These are phyloP conservation scores for Ceratobasidium papillatum DNA, from an alignment of 1,284 basidiomycete genomes.

Conservation along the genomic window DNA sequence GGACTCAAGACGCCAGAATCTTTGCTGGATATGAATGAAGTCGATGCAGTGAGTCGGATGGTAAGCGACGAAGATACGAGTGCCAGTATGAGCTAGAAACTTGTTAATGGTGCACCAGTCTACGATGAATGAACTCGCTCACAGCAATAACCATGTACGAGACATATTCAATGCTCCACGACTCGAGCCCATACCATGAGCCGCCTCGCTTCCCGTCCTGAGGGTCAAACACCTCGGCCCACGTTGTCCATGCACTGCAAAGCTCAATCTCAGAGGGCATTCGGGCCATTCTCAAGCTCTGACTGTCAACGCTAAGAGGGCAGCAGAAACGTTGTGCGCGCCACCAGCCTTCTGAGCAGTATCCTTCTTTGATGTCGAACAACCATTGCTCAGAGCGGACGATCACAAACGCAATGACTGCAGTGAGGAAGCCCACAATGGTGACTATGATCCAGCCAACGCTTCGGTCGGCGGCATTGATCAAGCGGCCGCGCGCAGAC, in stretches of 20 bases:
- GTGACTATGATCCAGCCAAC: constrained; percentile 94
- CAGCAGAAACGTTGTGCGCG: constrained; percentile 87
- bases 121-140: constrained; percentile 53
- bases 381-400: constrained; percentile 88
- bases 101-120: not conserved
- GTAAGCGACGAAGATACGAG: constrained; percentile 80
- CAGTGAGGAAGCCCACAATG: constrained; percentile 83
- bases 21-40: constrained; percentile 86
- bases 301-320: constrained; percentile 50
- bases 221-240: constrained; percentile 62
- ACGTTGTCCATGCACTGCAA: constrained; percentile 78
- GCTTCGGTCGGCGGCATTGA: constrained; percentile 80
- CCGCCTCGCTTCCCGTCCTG: constrained; percentile 42
- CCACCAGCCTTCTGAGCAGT: constrained; percentile 76
- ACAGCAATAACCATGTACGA: constrained; percentile 83
- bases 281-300: constrained; percentile 9
- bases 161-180: constrained; percentile 69
- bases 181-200: constrained; percentile 49
- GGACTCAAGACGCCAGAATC: constrained; percentile 78
- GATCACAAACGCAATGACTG: constrained; percentile 86
- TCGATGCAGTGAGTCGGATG: constrained; percentile 86
- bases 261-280: constrained; percentile 50
- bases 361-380: constrained; percentile 95
- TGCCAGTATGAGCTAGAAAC: constrained; percentile 73
- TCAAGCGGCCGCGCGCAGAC: constrained; percentile 74